Conservation (phyloP, 306 rosid species). For the Malus fusca region DNA sequence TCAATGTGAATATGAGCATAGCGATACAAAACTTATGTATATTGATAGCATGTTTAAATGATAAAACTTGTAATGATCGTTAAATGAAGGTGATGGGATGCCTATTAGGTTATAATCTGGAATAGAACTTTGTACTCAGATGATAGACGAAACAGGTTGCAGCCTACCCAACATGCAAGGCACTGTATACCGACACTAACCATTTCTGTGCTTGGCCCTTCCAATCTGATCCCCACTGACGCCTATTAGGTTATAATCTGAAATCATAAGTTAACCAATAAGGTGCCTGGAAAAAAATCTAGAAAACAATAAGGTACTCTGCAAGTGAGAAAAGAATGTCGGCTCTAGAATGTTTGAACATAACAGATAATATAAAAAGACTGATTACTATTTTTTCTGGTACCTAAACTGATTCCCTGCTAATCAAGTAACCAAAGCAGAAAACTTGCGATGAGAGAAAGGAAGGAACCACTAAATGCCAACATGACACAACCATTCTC, state of each 20-base stretch:
- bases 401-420: not conserved
- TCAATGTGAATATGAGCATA: not conserved
- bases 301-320: not conserved
- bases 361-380: not conserved
- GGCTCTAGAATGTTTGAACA: not conserved
- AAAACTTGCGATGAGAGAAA: not conserved
- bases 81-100: not conserved
- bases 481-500: not conserved
- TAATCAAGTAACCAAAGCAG: not conserved
- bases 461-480: not conserved
- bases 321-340: not conserved
- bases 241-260: not conserved
- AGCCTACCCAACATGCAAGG: not conserved
- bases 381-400: too few relatives aligned
- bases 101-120: not conserved
- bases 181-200: conserved; percentile 29
- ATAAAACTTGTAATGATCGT: not conserved
- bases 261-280: conserved; percentile 69
- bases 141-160: conserved; percentile 12
- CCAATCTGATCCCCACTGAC: conserved; percentile 83
- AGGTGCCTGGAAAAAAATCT: conserved; percentile 46
- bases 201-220: conserved; percentile 95
- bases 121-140: not conserved
- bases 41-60: not conserved
- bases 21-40: not conserved